A percentile compares a stretch with the other conserved stretches of the same genome.
Evolutionary conservation across 768 basidiomycete species (phyloP).

Genomic region (Nidularia pulvinata): DNA sequence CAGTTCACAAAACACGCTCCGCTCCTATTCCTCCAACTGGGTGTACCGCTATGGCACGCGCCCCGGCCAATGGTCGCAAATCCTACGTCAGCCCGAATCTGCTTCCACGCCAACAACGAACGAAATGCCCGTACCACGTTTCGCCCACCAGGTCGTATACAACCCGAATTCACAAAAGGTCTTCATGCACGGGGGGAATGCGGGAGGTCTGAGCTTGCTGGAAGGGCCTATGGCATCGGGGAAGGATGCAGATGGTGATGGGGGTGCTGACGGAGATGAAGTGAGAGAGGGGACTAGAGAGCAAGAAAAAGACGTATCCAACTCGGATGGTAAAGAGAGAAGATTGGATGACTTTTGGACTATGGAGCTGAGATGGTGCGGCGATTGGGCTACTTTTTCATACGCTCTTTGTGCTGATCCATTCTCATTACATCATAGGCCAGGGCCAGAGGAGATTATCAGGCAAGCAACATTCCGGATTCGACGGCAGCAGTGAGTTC

Average conservation of each 20-base stretch:
- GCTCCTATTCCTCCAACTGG: constrained; percentile 59
- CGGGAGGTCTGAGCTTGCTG: constrained; percentile 30
- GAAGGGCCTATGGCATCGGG: constrained; percentile 5
- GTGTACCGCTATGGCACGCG: constrained; percentile 60
- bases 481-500: constrained; percentile 70
- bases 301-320: no score
- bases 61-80: constrained; percentile 68
- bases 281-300: constrained; percentile 9
- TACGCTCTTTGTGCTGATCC: background rate
- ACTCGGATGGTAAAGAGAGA: constrained; percentile 27
- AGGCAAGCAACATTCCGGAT: constrained; percentile 63
- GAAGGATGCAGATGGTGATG: constrained; percentile 3
- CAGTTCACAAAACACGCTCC: constrained; percentile 34
- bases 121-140: constrained; percentile 59
- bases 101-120: constrained; percentile 1
- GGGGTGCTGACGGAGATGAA: constrained; percentile 8
- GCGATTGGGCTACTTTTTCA: background rate
- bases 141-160: constrained; percentile 81
- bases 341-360: constrained; percentile 81
- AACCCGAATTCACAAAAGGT: constrained; percentile 52
- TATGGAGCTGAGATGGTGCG: constrained; percentile 67
- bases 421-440: constrained; percentile 32
- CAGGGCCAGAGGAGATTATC: constrained; percentile 60
- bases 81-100: constrained; percentile 36
- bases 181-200: constrained; percentile 81